These are phyloP conservation scores for Boletus insuetus DNA, from an alignment of 768 basidiomycete genomes.

Conservation along the genomic window DNA sequence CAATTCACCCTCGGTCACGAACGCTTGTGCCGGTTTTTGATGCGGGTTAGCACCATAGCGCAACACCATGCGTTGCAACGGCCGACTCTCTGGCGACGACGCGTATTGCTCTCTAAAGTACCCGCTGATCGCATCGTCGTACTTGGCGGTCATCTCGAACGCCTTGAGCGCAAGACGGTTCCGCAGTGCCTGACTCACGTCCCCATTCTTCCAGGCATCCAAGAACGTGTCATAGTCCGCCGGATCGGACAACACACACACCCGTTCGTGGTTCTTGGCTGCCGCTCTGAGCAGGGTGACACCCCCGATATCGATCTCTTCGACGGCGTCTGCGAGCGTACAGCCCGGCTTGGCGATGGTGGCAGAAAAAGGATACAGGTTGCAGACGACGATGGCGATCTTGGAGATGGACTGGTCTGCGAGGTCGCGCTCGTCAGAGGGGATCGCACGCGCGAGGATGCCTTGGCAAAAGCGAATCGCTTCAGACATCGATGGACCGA, in stretches of 20 bases:
- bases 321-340: slow-evolving; percentile 88
- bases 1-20: slow-evolving; percentile 80
- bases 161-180: slow-evolving; percentile 91
- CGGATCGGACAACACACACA: slow-evolving; percentile 86
- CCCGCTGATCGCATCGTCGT: slow-evolving; percentile 92
- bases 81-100: slow-evolving; percentile 72
- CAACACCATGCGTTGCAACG: slow-evolving; percentile 80
- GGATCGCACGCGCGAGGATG: slow-evolving; percentile 89
- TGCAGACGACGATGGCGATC: slow-evolving; percentile 97
- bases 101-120: slow-evolving; percentile 98
- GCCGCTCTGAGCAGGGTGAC: slow-evolving; percentile 97
- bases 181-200: slow-evolving; percentile 67
- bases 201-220: slow-evolving; percentile 69
- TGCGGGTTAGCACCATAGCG: slow-evolving; percentile 98
- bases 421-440: slow-evolving; percentile 87
- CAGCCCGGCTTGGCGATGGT: slow-evolving; percentile 88
- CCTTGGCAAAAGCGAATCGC: slow-evolving; percentile 44
- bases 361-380: slow-evolving; percentile 94
- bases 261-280: slow-evolving; percentile 96
- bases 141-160: slow-evolving; percentile 93
- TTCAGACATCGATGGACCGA: background rate
- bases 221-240: slow-evolving; percentile 84
- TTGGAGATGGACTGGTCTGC: slow-evolving; percentile 80
- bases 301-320: slow-evolving; percentile 98
- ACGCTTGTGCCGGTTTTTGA: slow-evolving; percentile 97